These are phyloP conservation scores for Stephania yunnanensis DNA, from an alignment of 164 flowering plant genomes.

Conservation along the genomic window DNA sequence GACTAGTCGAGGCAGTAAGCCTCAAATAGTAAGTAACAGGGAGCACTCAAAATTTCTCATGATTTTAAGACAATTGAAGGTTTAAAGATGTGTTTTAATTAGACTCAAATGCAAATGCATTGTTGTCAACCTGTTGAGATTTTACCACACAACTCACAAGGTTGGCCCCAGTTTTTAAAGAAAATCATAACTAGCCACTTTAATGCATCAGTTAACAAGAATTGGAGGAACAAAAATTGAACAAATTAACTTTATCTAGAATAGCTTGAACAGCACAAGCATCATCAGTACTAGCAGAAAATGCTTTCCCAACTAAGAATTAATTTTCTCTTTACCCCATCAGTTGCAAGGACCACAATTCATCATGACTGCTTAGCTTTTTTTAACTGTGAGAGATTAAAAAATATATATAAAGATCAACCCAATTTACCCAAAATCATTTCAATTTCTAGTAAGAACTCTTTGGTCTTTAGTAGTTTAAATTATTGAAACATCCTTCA, in stretches of 20 bases:
- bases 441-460: background rate
- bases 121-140: background rate
- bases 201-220: background rate
- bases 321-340: background rate
- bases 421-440: background rate
- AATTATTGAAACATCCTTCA: background rate
- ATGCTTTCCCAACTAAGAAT: background rate
- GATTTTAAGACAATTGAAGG: background rate
- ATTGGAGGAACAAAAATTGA: background rate
- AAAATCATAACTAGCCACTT: background rate
- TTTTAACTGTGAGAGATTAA: background rate
- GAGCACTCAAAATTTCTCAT: too few relatives aligned
- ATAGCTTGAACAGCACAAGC: background rate
- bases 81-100: background rate
- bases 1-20: too few relatives aligned
- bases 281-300: background rate
- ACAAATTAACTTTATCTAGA: background rate
- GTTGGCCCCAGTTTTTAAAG: background rate
- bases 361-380: background rate
- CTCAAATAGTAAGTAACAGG: too few relatives aligned
- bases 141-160: background rate
- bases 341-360: slow-evolving; percentile 1
- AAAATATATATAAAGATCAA: background rate
- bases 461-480: background rate
- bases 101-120: background rate